phyloP scores from a whole-genome alignment of 2,329 filamentous ascomycete genomes.

The Sporothrix curviconia region DNA sequence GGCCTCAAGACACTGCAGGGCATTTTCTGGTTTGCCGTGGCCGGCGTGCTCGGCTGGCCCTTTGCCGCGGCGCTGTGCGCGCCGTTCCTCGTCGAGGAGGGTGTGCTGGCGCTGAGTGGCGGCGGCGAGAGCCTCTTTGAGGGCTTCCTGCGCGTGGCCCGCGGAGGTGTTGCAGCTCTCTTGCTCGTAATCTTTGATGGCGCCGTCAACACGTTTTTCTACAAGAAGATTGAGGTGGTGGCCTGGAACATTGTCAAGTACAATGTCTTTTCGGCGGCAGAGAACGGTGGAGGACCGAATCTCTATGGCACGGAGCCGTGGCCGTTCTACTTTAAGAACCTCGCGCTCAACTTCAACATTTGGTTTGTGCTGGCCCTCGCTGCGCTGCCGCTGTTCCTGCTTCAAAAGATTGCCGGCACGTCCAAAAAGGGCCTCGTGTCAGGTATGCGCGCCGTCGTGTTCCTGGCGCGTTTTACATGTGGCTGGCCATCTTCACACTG shows the following conservation, averaged over 20 bases:
- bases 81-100: constrained; percentile 77
- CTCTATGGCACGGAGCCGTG: constrained; percentile 95
- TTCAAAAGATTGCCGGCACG: constrained; percentile 61
- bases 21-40: constrained; percentile 85
- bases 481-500: constrained; percentile 82
- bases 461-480: constrained; percentile 83
- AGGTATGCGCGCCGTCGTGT: constrained; percentile 67
- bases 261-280: constrained; percentile 79
- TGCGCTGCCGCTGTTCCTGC: constrained; percentile 65
- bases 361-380: constrained; percentile 80
- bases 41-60: constrained; percentile 85
- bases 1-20: constrained; percentile 74
- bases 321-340: constrained; percentile 92
- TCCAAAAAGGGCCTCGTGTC: constrained; percentile 60
- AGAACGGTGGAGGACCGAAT: constrained; percentile 74
- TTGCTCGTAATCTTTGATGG: constrained; percentile 57
- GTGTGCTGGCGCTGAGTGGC: constrained; percentile 44
- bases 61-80: constrained; percentile 77
- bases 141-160: constrained; percentile 53
- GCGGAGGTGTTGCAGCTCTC: constrained; percentile 61
- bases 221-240: constrained; percentile 68
- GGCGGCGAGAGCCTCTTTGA: constrained; percentile 54
- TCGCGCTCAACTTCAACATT: constrained; percentile 89
- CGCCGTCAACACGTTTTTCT: constrained; percentile 74
- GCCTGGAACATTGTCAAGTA: constrained; percentile 92